Percentiles rank a stretch among this genome's conserved stretches.
phyloP scores from a whole-genome alignment of 2,329 filamentous ascomycete species.

The Rhytidhysteron rufulum region DNA sequence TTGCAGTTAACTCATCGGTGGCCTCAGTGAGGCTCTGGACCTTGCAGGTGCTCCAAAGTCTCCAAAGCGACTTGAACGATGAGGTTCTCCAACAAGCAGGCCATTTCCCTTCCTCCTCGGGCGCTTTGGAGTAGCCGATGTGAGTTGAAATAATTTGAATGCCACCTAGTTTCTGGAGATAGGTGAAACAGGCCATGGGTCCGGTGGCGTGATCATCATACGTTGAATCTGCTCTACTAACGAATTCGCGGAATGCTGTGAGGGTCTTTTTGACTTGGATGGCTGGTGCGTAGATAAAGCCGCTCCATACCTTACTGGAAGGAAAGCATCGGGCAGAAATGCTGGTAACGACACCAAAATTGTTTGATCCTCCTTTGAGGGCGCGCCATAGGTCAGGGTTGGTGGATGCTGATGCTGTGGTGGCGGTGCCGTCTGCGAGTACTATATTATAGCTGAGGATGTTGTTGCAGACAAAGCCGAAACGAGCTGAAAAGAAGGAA shows the following conservation, averaged over 20 bases:
- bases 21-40: conserved; percentile 27
- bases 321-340: conserved; percentile 12
- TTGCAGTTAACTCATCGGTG: conserved; percentile 29
- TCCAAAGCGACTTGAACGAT: conserved; percentile 24
- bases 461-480: conserved; percentile 1
- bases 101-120: conserved; percentile 21
- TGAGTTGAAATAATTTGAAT: conserved; percentile 43
- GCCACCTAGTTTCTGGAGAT: conserved; percentile 57
- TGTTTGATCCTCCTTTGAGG: conserved; percentile 20
- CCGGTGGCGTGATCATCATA: conserved; percentile 42
- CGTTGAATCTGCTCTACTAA: conserved; percentile 35
- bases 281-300: conserved; percentile 22
- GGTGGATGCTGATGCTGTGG: conserved; percentile 7
- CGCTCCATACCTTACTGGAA: conserved; percentile 20
- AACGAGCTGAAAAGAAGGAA: conserved; percentile 3
- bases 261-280: conserved; percentile 14
- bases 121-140: conserved; percentile 39
- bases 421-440: neutral
- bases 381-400: conserved; percentile 12
- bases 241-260: conserved; percentile 21
- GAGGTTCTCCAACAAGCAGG: conserved; percentile 29
- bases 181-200: conserved; percentile 54
- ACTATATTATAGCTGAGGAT: conserved; percentile 1
- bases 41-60: conserved; percentile 34
- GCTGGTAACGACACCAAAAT: conserved; percentile 9